A percentile compares a stretch with the other conserved stretches of the same genome.
These are phyloP conservation scores for Thraustochytrium striatum DNA, from an alignment of 352 stramenopile species.

Conservation along the genomic window DNA sequence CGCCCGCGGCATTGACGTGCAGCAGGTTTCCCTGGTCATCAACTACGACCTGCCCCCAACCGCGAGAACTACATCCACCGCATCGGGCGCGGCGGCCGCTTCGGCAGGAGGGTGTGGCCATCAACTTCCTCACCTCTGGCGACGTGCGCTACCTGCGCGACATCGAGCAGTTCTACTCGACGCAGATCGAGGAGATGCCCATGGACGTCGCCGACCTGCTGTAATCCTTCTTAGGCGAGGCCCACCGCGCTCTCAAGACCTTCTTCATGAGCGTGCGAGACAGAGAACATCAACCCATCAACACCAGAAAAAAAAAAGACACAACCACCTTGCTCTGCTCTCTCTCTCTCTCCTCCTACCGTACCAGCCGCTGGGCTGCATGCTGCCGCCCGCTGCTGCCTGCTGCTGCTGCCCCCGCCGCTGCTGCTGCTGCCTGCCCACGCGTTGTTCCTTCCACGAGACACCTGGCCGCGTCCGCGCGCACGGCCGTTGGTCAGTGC, in stretches of 20 bases:
- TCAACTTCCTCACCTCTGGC: slow-evolving; percentile 96
- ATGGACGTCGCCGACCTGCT: slow-evolving; percentile 86
- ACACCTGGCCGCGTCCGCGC: background rate
- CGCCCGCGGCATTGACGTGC: slow-evolving; percentile 93
- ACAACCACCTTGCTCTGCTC: too few species aligned
- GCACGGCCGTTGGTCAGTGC: background rate
- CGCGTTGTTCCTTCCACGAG: too few species aligned
- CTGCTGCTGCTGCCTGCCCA: too few species aligned
- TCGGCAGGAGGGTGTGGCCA: slow-evolving; percentile 91
- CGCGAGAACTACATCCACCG: slow-evolving; percentile 91
- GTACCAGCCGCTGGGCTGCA: too few species aligned
- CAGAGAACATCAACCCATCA: background rate
- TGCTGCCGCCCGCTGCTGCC: too few species aligned
- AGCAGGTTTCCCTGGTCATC: slow-evolving; percentile 94
- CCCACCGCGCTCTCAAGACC: background rate
- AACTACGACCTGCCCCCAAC: slow-evolving; percentile 94
- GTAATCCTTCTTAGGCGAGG: slow-evolving; percentile 57
- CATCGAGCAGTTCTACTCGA: slow-evolving; percentile 89
- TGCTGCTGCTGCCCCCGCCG: too few species aligned
- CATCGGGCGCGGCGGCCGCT: slow-evolving; percentile 91
- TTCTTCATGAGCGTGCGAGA: background rate
- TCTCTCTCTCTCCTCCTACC: too few species aligned
- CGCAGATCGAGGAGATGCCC: slow-evolving; percentile 90
- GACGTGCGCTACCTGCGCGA: slow-evolving; percentile 85
- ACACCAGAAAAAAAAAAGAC: background rate